Conservation (phyloP, 2,329 filamentous ascomycete species). For the Penicillium fuscoglaucum region DNA sequence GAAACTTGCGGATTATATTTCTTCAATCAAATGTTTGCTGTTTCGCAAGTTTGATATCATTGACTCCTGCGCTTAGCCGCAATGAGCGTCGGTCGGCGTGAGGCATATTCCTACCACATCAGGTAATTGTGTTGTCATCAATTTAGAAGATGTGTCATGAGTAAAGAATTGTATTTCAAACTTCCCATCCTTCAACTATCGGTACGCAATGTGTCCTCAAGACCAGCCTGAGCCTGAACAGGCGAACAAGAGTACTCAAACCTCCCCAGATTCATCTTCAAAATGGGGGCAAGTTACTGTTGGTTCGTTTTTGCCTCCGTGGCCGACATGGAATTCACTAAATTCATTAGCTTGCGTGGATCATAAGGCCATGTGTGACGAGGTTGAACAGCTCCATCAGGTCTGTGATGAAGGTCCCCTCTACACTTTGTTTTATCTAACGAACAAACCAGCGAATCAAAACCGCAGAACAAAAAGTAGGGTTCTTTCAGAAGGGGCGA, state of each 20-base stretch:
- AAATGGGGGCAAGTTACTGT: not conserved
- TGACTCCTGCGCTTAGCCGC: not conserved
- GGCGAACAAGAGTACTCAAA: not conserved
- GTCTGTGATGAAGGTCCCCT: not conserved
- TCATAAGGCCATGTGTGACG: not conserved
- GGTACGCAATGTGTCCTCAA: not conserved
- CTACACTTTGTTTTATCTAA: not conserved
- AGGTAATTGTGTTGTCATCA: not conserved
- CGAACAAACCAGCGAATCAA: not conserved
- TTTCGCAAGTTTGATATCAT: slow-evolving; percentile 7
- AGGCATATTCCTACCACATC: not conserved
- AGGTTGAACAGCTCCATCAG: not conserved
- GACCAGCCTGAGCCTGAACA: not conserved
- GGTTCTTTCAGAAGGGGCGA: not conserved
- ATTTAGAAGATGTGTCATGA: not conserved
- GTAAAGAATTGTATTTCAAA: not conserved
- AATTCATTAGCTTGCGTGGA: not conserved
- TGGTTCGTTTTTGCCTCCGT: not conserved
- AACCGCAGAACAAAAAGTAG: not conserved
- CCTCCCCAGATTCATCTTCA: not conserved
- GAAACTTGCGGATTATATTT: too few species aligned
- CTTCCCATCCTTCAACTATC: not conserved
- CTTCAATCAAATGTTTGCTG: not conserved
- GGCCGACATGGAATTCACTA: not conserved
- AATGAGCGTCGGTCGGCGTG: not conserved